These are phyloP conservation scores for Phytophthora capsici DNA, from an alignment of 352 stramenopile genomes.

Conservation along the genomic window DNA sequence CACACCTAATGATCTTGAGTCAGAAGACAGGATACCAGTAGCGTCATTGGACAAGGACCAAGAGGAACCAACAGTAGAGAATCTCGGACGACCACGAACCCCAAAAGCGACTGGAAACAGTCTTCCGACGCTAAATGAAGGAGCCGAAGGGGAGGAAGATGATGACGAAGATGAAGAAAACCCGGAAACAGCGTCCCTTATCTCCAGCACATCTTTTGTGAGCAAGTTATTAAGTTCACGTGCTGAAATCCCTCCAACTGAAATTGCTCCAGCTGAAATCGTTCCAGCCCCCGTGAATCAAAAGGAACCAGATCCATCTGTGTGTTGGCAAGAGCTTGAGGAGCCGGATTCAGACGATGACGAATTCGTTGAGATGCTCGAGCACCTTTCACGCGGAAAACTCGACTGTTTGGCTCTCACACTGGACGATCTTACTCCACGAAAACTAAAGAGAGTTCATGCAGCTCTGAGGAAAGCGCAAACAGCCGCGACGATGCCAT, in stretches of 20 bases:
- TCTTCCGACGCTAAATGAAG: conserved; percentile 32
- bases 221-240: conserved; percentile 12
- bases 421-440: conserved; percentile 26
- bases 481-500: conserved; percentile 21
- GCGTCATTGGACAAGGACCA: conserved; percentile 2
- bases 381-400: conserved; percentile 37
- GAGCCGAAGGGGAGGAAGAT: conserved; percentile 20
- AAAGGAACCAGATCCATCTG: no score
- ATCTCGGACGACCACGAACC: not conserved
- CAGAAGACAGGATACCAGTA: not conserved
- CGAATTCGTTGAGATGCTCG: conserved; percentile 43
- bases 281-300: no score
- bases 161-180: conserved; percentile 24
- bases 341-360: conserved; percentile 15
- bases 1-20: not conserved
- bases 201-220: not conserved
- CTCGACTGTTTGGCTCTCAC: conserved; percentile 39
- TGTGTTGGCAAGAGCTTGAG: conserved; percentile 1
- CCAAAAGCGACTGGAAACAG: conserved; percentile 3
- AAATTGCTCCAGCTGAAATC: not conserved
- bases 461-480: conserved; percentile 25
- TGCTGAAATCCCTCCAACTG: not conserved
- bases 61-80: conserved; percentile 1
- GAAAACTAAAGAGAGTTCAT: conserved; percentile 42
- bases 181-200: conserved; percentile 20